phyloP scores from a whole-genome alignment of 495 filamentous ascomycete genomes.

The Neurospora hispaniola region DNA sequence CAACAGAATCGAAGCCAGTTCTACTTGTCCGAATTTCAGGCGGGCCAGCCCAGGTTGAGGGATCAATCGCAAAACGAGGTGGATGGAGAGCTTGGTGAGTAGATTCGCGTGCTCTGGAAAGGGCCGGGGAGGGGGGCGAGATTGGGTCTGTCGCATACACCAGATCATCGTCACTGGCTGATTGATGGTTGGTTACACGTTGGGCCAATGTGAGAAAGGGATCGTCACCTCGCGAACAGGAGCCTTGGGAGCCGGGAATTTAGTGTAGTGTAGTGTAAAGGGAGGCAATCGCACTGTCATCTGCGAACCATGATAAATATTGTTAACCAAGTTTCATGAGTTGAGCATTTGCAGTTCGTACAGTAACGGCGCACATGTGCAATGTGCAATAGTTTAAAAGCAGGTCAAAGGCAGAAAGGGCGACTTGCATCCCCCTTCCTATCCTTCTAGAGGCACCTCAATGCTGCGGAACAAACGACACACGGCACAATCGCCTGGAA shows the following conservation, averaged over 20 bases:
- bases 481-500: neutral
- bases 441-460: neutral
- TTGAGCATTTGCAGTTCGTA: neutral
- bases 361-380: neutral
- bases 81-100: neutral
- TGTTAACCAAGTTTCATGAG: neutral
- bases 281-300: neutral
- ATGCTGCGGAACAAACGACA: neutral
- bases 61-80: neutral
- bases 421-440: neutral
- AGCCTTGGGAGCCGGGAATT: neutral
- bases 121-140: neutral
- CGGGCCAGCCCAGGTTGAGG: neutral
- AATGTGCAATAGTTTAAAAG: neutral
- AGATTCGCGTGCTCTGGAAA: neutral
- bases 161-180: neutral
- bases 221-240: neutral
- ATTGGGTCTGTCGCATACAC: neutral
- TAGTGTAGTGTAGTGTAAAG: neutral
- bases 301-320: neutral
- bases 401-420: neutral
- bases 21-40: neutral
- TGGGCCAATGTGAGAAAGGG: neutral
- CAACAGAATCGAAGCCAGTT: neutral
- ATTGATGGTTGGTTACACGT: neutral